Conservation (phyloP, 768 basidiomycete genomes). For the Lactarius indigo region DNA sequence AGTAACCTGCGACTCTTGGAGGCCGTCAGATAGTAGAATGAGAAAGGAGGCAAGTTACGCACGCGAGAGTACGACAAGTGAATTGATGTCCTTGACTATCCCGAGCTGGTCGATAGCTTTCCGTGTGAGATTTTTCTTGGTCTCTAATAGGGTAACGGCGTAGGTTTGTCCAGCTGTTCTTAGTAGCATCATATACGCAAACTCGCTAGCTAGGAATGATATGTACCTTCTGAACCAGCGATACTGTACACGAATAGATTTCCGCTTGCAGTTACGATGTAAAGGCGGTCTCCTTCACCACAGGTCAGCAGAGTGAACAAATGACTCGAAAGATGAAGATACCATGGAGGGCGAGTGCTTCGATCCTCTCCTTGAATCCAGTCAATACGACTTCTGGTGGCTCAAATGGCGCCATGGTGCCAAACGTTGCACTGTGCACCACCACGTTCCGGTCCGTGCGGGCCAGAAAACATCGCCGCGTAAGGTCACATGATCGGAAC, state of each 20-base stretch:
- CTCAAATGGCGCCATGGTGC: slow-evolving; percentile 24
- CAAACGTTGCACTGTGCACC: no score
- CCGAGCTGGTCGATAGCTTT: slow-evolving; percentile 86
- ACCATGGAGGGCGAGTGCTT: slow-evolving; percentile 23
- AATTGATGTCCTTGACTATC: slow-evolving; percentile 80
- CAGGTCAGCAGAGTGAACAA: neutral
- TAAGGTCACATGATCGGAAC: slow-evolving; percentile 1
- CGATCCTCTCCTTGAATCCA: slow-evolving; percentile 24
- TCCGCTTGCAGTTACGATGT: slow-evolving; percentile 58
- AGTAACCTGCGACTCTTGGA: slow-evolving; percentile 65
- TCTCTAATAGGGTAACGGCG: slow-evolving; percentile 49
- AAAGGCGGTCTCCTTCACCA: slow-evolving; percentile 49
- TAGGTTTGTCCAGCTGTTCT: slow-evolving; percentile 34
- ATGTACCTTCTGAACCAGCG: slow-evolving; percentile 39
- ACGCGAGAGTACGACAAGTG: slow-evolving; percentile 85
- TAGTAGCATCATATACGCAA: neutral
- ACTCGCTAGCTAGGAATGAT: neutral
- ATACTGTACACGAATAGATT: slow-evolving; percentile 51
- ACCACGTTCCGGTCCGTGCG: neutral
- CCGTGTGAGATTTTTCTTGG: slow-evolving; percentile 60
- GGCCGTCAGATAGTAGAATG: slow-evolving; percentile 1
- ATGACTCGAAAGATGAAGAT: neutral
- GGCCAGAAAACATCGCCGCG: neutral
- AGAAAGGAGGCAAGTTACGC: slow-evolving; percentile 23
- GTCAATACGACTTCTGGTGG: slow-evolving; percentile 15